These are phyloP conservation scores for Takashimella koratensis DNA, from an alignment of 1,284 basidiomycete genomes.

Conservation along the genomic window DNA sequence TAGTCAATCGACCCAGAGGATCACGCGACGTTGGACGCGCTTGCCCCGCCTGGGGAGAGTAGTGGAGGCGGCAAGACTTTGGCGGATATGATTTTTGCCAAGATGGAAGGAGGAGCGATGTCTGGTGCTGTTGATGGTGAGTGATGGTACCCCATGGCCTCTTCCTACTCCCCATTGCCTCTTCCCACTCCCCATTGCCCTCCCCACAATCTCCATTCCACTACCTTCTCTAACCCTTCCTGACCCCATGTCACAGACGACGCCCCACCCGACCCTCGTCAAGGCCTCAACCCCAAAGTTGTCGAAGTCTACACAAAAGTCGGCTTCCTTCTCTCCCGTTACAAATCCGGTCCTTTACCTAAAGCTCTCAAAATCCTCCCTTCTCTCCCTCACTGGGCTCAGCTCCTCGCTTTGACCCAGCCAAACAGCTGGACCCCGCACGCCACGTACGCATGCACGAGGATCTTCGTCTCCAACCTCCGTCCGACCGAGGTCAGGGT, in stretches of 20 bases:
- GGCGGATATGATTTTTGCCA: conserved; percentile 93
- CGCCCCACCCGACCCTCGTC: conserved; percentile 70
- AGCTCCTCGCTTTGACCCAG: conserved; percentile 85
- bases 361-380: conserved; percentile 99
- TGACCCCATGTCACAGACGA: conserved; percentile 59
- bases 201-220: no score
- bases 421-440: conserved; percentile 95
- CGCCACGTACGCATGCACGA: conserved; percentile 88
- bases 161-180: no score
- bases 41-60: conserved; percentile 44
- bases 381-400: conserved; percentile 92
- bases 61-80: conserved; percentile 67
- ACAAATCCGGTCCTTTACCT: conserved; percentile 92
- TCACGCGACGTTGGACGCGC: conserved; percentile 73
- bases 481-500: conserved; percentile 94
- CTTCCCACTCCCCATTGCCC: no score
- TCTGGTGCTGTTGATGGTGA: conserved; percentile 47
- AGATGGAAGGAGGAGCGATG: conserved; percentile 66
- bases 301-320: conserved; percentile 94
- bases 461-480: conserved; percentile 94
- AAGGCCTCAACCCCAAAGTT: conserved; percentile 92
- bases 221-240: no score
- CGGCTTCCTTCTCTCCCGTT: conserved; percentile 78
- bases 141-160: no score
- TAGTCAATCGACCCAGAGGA: conserved; percentile 90